Evolutionary conservation across 2,329 filamentous ascomycete species (phyloP).

Genomic region (Ascochyta pisi): DNA sequence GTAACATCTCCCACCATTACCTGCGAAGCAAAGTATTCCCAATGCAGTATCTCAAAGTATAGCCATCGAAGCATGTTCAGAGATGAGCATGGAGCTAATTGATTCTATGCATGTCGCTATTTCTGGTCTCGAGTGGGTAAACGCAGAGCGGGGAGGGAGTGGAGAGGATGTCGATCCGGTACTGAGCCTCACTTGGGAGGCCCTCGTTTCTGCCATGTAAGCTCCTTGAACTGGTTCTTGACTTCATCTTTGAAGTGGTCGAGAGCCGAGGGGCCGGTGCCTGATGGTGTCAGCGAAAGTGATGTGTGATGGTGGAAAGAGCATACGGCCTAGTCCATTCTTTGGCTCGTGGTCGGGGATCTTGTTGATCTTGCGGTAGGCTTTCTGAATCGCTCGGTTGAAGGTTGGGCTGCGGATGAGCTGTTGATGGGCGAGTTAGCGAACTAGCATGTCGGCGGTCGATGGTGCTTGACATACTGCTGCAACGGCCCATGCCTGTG

Average conservation of each 20-base stretch:
- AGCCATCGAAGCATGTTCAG: neutral
- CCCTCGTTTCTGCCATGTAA: constrained; percentile 47
- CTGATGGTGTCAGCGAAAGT: constrained; percentile 22
- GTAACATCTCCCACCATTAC: neutral
- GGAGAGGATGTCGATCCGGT: neutral
- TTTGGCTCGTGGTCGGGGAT: constrained; percentile 52
- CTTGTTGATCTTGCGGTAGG: constrained; percentile 56
- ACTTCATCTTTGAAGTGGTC: constrained; percentile 63
- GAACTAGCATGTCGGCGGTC: neutral
- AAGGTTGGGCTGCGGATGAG: constrained; percentile 63
- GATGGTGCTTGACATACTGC: constrained; percentile 33
- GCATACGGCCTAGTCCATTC: constrained; percentile 55
- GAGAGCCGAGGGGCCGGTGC: constrained; percentile 51
- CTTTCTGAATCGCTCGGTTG: constrained; percentile 60
- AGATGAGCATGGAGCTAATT: neutral
- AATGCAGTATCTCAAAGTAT: neutral
- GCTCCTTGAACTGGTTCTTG: constrained; percentile 53
- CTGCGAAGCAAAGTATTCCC: neutral
- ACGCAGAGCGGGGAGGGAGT: neutral
- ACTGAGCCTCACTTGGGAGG: constrained; percentile 26
- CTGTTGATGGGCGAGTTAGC: constrained; percentile 31
- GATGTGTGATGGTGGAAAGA: constrained; percentile 37
- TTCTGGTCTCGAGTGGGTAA: neutral
- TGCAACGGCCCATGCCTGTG: constrained; percentile 49
- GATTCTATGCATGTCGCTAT: neutral